Conservation (phyloP, 2,329 filamentous ascomycete genomes). For the Calonectria ilicicola region DNA sequence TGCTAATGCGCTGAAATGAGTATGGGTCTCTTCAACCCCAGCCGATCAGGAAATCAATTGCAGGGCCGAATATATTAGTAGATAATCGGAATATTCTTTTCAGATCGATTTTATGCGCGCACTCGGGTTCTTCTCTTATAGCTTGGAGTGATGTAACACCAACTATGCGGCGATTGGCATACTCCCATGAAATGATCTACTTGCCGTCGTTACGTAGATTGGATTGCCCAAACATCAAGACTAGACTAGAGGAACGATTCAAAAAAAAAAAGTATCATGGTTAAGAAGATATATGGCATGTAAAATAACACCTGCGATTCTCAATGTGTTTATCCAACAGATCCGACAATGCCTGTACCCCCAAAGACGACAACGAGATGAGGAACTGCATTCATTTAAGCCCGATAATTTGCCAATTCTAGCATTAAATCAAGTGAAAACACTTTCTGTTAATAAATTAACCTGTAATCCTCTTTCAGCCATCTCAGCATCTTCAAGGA, state of each 20-base stretch:
- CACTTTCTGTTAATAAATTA: constrained; percentile 88
- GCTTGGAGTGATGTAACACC: too few relatives aligned
- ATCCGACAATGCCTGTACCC: too few relatives aligned
- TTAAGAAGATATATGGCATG: neutral
- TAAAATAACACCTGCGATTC: neutral
- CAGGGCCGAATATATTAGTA: too few relatives aligned
- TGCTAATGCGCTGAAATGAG: too few relatives aligned
- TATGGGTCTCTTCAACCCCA: too few relatives aligned
- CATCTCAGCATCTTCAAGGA: constrained; percentile 87
- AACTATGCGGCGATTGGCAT: too few relatives aligned
- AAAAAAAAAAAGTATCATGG: neutral
- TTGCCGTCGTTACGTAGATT: neutral
- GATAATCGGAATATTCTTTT: too few relatives aligned
- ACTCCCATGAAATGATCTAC: too few relatives aligned
- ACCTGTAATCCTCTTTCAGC: constrained; percentile 89
- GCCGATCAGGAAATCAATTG: too few relatives aligned
- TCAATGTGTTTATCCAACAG: neutral
- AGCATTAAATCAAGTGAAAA: constrained; percentile 74
- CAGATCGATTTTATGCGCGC: too few relatives aligned
- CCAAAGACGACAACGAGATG: neutral
- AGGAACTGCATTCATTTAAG: neutral
- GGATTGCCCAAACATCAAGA: neutral
- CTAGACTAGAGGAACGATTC: neutral
- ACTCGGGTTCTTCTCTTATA: too few relatives aligned
- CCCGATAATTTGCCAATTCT: neutral